Evolutionary conservation across 306 rosid genomes (phyloP), one percentile per base, ranked within the genome.

Genomic region (Datisca glomerata): DNA sequence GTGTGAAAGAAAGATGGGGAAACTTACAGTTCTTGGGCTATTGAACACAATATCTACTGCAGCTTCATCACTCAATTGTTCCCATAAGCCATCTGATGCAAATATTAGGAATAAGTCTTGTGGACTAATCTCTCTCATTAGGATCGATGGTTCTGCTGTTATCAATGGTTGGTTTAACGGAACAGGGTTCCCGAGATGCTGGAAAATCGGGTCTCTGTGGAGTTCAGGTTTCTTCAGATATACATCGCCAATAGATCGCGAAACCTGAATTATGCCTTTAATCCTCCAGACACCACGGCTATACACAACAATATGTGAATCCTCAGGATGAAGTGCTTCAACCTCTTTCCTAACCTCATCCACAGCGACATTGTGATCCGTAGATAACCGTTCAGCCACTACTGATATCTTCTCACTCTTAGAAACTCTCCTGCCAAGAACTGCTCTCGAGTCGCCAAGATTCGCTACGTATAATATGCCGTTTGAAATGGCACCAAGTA

Each of bases 21-120:
- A 18, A 78, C 98, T 80, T 64, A 89, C 98, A 6, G 86, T 81
- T 74, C 95, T 78, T 12, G 98, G 95, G 64, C 66, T 65, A 56
- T 73, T 89, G 61, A 55, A 77, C 42, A 89, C 98, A 27, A 89
- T 80, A 36, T 84, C 78, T 28, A 89, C 98, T 5, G 93, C 98
- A 28, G 65, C 72, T 24, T 84, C 79, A 45, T 89, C 98, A 19
- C 73, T 89, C 47, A 89, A 56, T 60, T 83, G 98, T 68, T 89
- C 98, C 98, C 98, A 89, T 17, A 89, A 91, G 56, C 98, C 98
- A 57, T 89, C 98, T 8, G 98, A 89, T 56, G 98, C 95, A 57
- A 89, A 89, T 57, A 89, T 84, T 54, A 89, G 66, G 77, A 89
- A 89, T 41, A 73, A 54, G 63, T 89, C 98, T 54, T 80, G 79